Evolutionary conservation across 1,139 yeast genomes (phyloP), one percentile per base, ranked within the genome.

Genomic region (Insectozyma bohioensis): DNA sequence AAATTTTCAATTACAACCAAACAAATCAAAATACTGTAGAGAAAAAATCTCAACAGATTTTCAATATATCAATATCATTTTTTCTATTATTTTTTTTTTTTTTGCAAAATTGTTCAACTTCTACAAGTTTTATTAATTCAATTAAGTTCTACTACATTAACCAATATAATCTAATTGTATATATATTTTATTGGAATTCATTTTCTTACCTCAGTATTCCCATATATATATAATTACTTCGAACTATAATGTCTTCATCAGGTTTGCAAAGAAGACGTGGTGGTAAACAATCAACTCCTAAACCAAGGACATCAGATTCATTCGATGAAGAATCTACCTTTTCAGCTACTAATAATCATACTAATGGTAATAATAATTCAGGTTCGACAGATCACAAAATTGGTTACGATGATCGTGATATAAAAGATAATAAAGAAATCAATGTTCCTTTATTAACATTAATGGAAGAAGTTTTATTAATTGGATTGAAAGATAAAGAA

Each of bases 401-500:
- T 37, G 97, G 94, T 10, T 84, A 79, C 51, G 97, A 90, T 56
- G 88, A 94, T 22, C 70, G 75, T 25, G 94, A 84, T 53, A 66
- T 79, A 36, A 67, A 63, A 34, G 72, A 67, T 36, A 67, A 65
- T 23, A 58, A 57, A 24, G 79, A 76, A 30, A 56, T 62, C 37
- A 66, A 64, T 33, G 56, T 65, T 13, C 97, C 98, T 1, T 67
- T 78, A 32, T 70, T 92, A 48, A 94, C 98, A 1, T 64, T 92
- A 47, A 88, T 92, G 97, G 99, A 92, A 60, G 98, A 92, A 58
- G 96, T 92, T 7, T 65, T 92, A 41, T 71, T 92, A 43, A 77
- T 92, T 65, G 99, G 98, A 2, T 72, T 92, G 45, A 90, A 92
- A 55, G 98, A 92, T 58, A 84, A 85, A 50, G 97, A 92, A 60